Base-by-base conservation (phyloP, 2,329 filamentous ascomycete species). In the Leptographium lundbergii region DNA sequence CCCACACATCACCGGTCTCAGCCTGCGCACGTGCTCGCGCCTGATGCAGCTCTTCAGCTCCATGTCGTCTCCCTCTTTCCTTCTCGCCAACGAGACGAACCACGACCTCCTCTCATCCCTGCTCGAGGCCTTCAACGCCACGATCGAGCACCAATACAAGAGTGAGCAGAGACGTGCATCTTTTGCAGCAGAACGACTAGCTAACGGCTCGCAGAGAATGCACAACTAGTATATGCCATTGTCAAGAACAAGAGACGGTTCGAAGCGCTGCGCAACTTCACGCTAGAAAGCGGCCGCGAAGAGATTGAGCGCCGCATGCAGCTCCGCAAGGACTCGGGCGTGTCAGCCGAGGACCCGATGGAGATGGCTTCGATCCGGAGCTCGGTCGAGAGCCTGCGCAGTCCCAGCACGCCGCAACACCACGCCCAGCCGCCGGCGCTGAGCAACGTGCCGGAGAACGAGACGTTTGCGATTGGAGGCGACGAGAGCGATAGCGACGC, bases 61-160 rank as follows among this genome's bases (percentile, higher is more conserved):
- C 39, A 95, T 97, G 88, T 95, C 92, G 10, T 89, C 91, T 0
- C 92, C 94, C 0, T 90, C 88, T 36, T 99, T 97, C 69, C 75
- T 99, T 11, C 77, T 97, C 22, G 90, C 89, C 9, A 97, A 96
- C 66, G 94, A 99, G 60, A 88, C 82, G 45, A 99, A 99, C 64
- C 89, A 97, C 68, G 75, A 77, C 36, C 80, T 97, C 5, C 77
- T 99, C 7, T 81, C 84, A 55, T 91, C 91, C 0, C 73, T 97
- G 29, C 77, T 99, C 11, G 90, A 96, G 68, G 91, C 90, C 0
- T 85, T 97, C 67, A 96, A 94, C 69, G 84, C 89, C 2, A 87
- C 96, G 51, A 77, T 97, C 45, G 94, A 97, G 72, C 89, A 96
- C 69, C 87, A 95, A 67, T 94, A 89, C 68, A 79, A 77, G 56